Evolutionary conservation across 352 stramenopile genomes (phyloP).

Genomic region (Blastocystis sp.): DNA sequence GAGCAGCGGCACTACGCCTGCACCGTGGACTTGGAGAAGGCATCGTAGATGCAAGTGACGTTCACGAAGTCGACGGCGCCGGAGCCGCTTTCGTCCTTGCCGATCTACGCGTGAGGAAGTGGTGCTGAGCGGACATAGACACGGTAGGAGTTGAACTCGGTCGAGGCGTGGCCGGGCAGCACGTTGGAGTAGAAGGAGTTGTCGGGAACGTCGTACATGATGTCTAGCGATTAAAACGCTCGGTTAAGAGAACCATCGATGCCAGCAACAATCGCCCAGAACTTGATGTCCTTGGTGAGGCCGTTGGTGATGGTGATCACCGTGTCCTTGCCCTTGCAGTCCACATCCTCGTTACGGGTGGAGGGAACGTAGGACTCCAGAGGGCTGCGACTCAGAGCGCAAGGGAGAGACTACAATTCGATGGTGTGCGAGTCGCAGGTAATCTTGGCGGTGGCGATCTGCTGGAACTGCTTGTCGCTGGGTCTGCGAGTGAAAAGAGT

Average conservation of each 20-base stretch:
- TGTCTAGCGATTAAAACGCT: not conserved
- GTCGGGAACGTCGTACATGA: slow-evolving; percentile 33
- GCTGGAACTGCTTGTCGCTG: not conserved
- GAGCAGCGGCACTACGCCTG: not conserved
- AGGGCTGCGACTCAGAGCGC: not conserved
- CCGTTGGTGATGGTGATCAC: slow-evolving; percentile 35
- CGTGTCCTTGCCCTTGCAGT: not conserved
- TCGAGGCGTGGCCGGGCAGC: slow-evolving; percentile 3
- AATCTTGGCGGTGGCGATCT: slow-evolving; percentile 25
- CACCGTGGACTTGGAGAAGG: slow-evolving; percentile 4
- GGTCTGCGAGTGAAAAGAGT: not conserved
- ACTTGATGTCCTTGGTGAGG: not conserved
- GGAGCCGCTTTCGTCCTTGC: slow-evolving; percentile 5
- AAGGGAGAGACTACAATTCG: not conserved
- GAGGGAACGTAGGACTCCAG: slow-evolving; percentile 1
- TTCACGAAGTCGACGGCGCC: slow-evolving; percentile 51
- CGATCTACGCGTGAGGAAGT: slow-evolving; percentile 8
- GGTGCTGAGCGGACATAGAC: not conserved
- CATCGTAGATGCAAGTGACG: slow-evolving; percentile 33
- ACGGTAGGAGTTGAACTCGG: slow-evolving; percentile 16
- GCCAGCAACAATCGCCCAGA: slow-evolving; percentile 8
- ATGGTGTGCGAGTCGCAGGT: slow-evolving; percentile 4
- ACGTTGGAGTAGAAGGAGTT: not conserved
- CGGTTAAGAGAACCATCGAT: not conserved
- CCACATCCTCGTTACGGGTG: not conserved